Evolutionary conservation across 2,329 filamentous ascomycete species (phyloP), one percentile per base, ranked within the genome.

Genomic region (Nannizziopsis barbatae): DNA sequence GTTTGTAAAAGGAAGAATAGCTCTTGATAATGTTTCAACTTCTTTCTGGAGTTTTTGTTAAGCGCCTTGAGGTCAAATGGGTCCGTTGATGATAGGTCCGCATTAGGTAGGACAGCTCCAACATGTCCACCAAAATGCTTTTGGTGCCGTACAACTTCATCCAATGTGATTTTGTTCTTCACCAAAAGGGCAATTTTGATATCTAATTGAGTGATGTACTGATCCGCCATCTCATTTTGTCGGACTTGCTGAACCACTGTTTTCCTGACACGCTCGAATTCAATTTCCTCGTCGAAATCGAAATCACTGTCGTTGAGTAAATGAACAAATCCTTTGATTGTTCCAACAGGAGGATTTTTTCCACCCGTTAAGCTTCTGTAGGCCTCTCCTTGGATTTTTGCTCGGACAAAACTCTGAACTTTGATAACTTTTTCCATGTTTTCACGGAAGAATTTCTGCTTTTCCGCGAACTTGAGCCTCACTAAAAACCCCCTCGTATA

Each of bases 361-460:
- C 92, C 93, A 30, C 81, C 89, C 2, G 89, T 96, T 55, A 98
- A 75, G 63, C 86, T 95, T 76, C 95, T 95, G 74, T 98, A 98
- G 1, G 92, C 92, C 67, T 98, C 87, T 45, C 92, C 92, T 65
- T 98, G 92, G 43, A 96, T 86, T 62, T 93, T 92, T 55, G 83
- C 92, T 53, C 92, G 81, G 46, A 96, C 83, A 56, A 96, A 94
- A 63, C 92, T 98, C 64, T 98, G 93, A 50, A 96, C 88, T 68
- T 98, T 98, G 73, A 98, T 83, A 20, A 98, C 92, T 67, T 93
- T 96, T 60, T 95, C 81, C 92, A 98, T 98, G 61, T 98, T 98
- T 67, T 94, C 83, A 57, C 84, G 83, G 72, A 89, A 98, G 69
- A 84, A 90, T 17, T 80, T 81, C 62, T 84, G 81, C 74, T 95